A percentile compares a stretch with the other conserved stretches of the same genome.
Conservation (phyloP, 1,139 yeast genomes). For the Geotrichum candidum region DNA sequence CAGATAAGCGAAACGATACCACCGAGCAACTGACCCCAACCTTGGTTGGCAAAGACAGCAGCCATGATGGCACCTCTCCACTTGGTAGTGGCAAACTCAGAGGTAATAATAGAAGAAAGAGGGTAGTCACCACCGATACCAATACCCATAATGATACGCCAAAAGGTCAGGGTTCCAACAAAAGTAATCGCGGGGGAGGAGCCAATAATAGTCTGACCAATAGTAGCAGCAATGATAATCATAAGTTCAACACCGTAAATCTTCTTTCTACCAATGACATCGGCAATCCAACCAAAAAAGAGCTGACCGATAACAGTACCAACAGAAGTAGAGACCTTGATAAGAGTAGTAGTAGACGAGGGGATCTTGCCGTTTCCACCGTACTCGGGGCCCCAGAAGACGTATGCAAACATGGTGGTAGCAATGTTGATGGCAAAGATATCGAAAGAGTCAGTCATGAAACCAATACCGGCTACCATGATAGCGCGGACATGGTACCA, state of each 20-base stretch:
- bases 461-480: slow-evolving; percentile 89
- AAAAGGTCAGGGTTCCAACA: slow-evolving; percentile 53
- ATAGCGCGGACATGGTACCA: slow-evolving; percentile 88
- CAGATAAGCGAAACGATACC: slow-evolving; percentile 35
- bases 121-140: slow-evolving; percentile 99
- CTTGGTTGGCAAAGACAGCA: slow-evolving; percentile 40
- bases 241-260: slow-evolving; percentile 82
- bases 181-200: slow-evolving; percentile 53
- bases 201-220: slow-evolving; percentile 57
- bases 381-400: slow-evolving; percentile 48
- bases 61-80: slow-evolving; percentile 40
- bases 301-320: slow-evolving; percentile 58
- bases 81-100: slow-evolving; percentile 35
- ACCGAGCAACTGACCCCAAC: slow-evolving; percentile 41
- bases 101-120: slow-evolving; percentile 60
- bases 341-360: slow-evolving; percentile 59
- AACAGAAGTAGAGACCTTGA: slow-evolving; percentile 80
- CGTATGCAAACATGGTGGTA: slow-evolving; percentile 46
- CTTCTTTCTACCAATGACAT: slow-evolving; percentile 73
- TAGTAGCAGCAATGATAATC: slow-evolving; percentile 70
- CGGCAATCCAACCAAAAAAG: slow-evolving; percentile 75
- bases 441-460: slow-evolving; percentile 87
- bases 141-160: slow-evolving; percentile 34
- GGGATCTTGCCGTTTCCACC: slow-evolving; percentile 46
- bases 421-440: slow-evolving; percentile 84